Evolutionary conservation across 1,284 basidiomycete species (phyloP), one percentile per base, ranked within the genome.

Genomic region (Naganishia sp.): DNA sequence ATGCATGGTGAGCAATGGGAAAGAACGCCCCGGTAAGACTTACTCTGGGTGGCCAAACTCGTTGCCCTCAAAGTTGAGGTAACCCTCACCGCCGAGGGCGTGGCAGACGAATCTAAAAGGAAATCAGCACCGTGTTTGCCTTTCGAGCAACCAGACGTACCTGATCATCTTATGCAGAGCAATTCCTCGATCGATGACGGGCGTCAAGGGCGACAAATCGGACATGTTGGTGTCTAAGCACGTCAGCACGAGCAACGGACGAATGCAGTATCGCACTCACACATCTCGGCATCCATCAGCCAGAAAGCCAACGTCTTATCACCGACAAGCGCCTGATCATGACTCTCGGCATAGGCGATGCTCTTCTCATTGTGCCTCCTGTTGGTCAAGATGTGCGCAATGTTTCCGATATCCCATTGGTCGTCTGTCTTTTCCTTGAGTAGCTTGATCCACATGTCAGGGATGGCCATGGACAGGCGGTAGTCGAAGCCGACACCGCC

Each of bases 251-350:
- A 7, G 11, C 21, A 13, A 25, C 23, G 11, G 11, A 6, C 36
- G 44, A 18, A 23, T 13, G 28, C 52, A 16, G 6, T 5, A 23
- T 36, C 36, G 42, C n/a, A 82, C 84, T 70, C 82, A 92, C 90
- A 94, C 95, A 99, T 99, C 79, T 98, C 95, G 81, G 96, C 95
- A 81, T 99, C 95, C 95, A 99, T 99, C 64, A 99, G 80, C 95
- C 95, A 99, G 81, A 99, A 99, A 1, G 95, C 95, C 43, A 98
- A 77, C 0, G 95, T 98, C 83, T 98, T 98, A 82, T 99, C 95
- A 6, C 95, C 95, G 0, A 99, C 95, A 39, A 99, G 85, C 18
- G 95, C 95, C 79, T 99, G 95, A 79, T 98, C 95, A 74, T 98
- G 95, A 74, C 90, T 93, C 81, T 99, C 95, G 57, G 91, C 92